Conservation (phyloP, 202 grass and related monocot genomes). For the Elaeis oleifera region DNA sequence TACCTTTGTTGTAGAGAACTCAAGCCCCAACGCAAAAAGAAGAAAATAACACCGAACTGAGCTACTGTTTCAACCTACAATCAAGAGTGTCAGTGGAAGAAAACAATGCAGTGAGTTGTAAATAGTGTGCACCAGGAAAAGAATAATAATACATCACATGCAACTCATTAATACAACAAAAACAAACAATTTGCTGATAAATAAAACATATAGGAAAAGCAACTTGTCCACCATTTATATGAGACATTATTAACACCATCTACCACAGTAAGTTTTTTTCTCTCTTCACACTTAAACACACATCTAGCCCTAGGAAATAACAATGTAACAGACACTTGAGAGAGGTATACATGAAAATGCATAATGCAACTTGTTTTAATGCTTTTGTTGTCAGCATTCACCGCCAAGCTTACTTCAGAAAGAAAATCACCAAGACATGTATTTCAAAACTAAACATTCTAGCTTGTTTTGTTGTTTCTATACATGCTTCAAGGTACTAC, state of each 20-base stretch:
- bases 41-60: conserved; percentile 99
- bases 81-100: background rate
- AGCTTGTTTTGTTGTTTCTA: too few species aligned
- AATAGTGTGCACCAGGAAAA: background rate
- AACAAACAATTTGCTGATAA: background rate
- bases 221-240: too few species aligned
- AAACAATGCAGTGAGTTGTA: background rate
- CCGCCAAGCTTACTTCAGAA: background rate
- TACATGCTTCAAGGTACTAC: background rate
- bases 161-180: too few species aligned
- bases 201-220: background rate
- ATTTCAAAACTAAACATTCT: background rate
- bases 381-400: too few species aligned
- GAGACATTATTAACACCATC: background rate
- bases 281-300: too few species aligned
- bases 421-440: background rate
- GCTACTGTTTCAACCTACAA: conserved; percentile 96
- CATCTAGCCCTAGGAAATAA: background rate
- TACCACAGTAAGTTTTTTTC: too few species aligned
- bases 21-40: conserved; percentile 89
- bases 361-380: too few species aligned
- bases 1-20: conserved; percentile 95
- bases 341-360: too few species aligned
- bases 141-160: too few species aligned
- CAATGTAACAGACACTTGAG: too few species aligned